phyloP scores from a whole-genome alignment of 441 rosid species.

The Eruca vesicaria region DNA sequence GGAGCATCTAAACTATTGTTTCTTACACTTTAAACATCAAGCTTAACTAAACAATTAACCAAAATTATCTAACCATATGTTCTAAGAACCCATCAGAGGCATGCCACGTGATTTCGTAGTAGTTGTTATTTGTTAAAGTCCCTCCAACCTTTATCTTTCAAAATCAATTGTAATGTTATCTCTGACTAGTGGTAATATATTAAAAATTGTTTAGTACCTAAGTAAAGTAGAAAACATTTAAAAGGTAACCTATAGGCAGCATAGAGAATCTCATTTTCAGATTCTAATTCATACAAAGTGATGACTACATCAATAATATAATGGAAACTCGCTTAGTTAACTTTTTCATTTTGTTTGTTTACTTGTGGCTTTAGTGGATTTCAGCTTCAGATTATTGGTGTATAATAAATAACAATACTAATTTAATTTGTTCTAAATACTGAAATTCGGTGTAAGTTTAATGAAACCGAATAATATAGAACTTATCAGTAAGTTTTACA shows the following conservation, averaged over 20 bases:
- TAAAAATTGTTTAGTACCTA: neutral
- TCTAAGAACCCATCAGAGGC: constrained; percentile 6
- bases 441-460: neutral
- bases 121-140: constrained; percentile 17
- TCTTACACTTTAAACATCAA: neutral
- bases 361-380: neutral
- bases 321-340: neutral
- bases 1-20: constrained; percentile 19
- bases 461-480: neutral
- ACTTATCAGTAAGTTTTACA: no score
- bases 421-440: neutral
- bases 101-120: constrained; percentile 18
- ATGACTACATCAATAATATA: neutral
- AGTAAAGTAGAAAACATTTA: neutral
- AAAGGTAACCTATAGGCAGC: constrained; percentile 5
- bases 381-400: neutral
- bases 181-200: neutral
- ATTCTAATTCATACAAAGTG: neutral
- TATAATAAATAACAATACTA: neutral
- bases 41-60: constrained; percentile 21
- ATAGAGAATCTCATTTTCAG: neutral
- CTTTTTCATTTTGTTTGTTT: neutral
- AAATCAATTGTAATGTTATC: constrained; percentile 7
- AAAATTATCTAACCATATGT: constrained; percentile 35
- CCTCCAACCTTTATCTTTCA: neutral